These are phyloP conservation scores for Nakataea oryzae DNA, from an alignment of 2,329 filamentous ascomycete genomes.

Conservation along the genomic window DNA sequence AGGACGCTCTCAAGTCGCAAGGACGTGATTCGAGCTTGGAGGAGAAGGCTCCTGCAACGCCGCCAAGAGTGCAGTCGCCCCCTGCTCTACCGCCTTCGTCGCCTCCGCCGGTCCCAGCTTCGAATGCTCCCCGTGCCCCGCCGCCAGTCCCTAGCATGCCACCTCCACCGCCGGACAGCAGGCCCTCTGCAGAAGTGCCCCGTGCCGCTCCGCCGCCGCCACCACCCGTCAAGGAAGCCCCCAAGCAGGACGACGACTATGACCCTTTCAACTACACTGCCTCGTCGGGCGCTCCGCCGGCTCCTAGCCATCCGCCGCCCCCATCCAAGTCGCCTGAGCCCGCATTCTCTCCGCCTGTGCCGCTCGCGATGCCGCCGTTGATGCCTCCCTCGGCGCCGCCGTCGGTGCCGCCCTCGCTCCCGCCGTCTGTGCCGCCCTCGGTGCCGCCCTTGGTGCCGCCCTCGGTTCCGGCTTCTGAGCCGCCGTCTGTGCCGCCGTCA, in stretches of 20 bases:
- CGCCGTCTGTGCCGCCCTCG: constrained; percentile 3
- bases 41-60: constrained; percentile 51
- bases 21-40: constrained; percentile 68
- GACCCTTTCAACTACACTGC: constrained; percentile 52
- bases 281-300: constrained; percentile 18
- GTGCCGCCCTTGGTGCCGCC: constrained; percentile 7
- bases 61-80: constrained; percentile 34
- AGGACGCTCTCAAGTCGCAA: constrained; percentile 82
- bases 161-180: constrained; percentile 35
- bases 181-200: constrained; percentile 61
- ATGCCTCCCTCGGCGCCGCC: constrained; percentile 23
- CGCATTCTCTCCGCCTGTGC: constrained; percentile 34
- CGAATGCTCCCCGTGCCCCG: constrained; percentile 46
- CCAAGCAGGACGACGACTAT: constrained; percentile 50
- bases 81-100: constrained; percentile 32
- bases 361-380: constrained; percentile 26
- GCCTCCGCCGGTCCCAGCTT: constrained; percentile 46
- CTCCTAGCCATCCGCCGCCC: constrained; percentile 14
- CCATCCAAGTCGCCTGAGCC: constrained; percentile 30
- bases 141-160: constrained; percentile 53
- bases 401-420: not conserved
- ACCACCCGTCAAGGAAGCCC: constrained; percentile 36
- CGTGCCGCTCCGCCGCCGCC: constrained; percentile 59
- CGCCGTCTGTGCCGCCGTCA: constrained; percentile 32
- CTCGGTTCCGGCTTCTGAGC: not conserved